phyloP scores from a whole-genome alignment of 768 basidiomycete species.

The Phylloporus sp. region DNA sequence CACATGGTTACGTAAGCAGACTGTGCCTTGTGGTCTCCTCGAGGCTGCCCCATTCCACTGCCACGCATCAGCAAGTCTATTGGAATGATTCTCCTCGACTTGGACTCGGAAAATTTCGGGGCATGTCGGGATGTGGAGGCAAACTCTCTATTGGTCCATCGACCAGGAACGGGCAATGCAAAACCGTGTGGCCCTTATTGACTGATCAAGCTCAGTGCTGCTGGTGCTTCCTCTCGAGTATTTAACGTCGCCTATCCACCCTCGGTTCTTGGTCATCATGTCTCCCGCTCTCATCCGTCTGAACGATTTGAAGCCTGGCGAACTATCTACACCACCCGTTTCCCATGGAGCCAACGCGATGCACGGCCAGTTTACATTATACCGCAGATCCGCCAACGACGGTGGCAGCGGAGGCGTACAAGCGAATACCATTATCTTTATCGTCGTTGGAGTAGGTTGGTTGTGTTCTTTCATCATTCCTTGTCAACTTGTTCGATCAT shows the following conservation, averaged over 20 bases:
- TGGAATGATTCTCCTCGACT: conserved; percentile 10
- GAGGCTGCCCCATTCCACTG: conserved; percentile 20
- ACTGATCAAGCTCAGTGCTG: conserved; percentile 13
- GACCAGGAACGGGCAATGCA: conserved; percentile 14
- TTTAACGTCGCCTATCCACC: conserved; percentile 12
- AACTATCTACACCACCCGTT: background rate
- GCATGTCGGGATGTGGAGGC: conserved; percentile 13
- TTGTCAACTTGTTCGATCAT: conserved; percentile 1
- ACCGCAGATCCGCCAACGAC: conserved; percentile 10
- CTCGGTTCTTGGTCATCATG: conserved; percentile 2
- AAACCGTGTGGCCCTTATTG: conserved; percentile 4
- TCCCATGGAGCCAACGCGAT: background rate
- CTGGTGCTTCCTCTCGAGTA: conserved; percentile 7
- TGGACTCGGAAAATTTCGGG: conserved; percentile 13
- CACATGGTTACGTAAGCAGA: conserved; percentile 8
- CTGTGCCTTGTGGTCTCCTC: conserved; percentile 14
- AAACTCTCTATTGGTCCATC: conserved; percentile 15
- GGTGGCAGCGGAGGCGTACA: conserved; percentile 4
- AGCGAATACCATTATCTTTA: conserved; percentile 19
- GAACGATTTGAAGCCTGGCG: background rate
- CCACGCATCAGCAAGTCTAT: conserved; percentile 14
- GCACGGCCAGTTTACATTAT: conserved; percentile 1
- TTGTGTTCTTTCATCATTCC: conserved; percentile 5
- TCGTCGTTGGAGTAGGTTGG: conserved; percentile 25
- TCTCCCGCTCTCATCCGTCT: conserved; percentile 8